Evolutionary conservation across 2,329 filamentous ascomycete species (phyloP), one percentile per base, ranked within the genome.

Genomic region (Fusarium oxysporum): DNA sequence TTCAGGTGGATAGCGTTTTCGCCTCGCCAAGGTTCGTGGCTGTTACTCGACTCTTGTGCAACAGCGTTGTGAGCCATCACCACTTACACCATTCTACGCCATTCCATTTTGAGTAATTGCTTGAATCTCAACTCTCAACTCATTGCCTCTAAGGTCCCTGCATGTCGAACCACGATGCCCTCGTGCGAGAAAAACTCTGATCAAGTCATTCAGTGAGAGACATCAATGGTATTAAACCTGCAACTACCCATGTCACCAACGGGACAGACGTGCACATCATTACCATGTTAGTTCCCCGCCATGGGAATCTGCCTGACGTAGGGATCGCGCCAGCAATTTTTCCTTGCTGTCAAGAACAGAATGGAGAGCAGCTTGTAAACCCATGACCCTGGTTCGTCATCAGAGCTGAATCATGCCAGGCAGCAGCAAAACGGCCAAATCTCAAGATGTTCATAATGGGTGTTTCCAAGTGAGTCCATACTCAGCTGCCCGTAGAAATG

Each of bases 391-490:
- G 50, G 54, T 51, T 14, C 47, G 8, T 19, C 41, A 8, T 32
- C 17, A 53, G 21, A 41, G 33, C 50, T 50, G 54, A 55, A 56
- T 43, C 53, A 45, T 50, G 38, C 35, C n/a, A 76, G 71, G 73
- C 71, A 76, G 62, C 73, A 76, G 68, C 56, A 56, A 62, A 74
- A 64, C 43, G 19, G 17, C 30, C 37, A 53, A 55, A 21, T 35
- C 56, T 57, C 41, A 30, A 11, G 43, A 28, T n/a, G n/a, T 35
- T 48, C 30, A 43, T 37, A 55, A 41, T 33, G 33, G 3, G 33
- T 33, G 13, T 33, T 13, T 13, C 21, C 8, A 47, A 40, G 23
- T n/a, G 14, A n/a, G 10, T 19, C 17, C 35, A 19, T 37, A 25
- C 25, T 25, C 25, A 37, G 35, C 16, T 19, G 35, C 16, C 35